Conservation (phyloP, 2,329 filamentous ascomycete genomes). For the Penicillium sp. region DNA sequence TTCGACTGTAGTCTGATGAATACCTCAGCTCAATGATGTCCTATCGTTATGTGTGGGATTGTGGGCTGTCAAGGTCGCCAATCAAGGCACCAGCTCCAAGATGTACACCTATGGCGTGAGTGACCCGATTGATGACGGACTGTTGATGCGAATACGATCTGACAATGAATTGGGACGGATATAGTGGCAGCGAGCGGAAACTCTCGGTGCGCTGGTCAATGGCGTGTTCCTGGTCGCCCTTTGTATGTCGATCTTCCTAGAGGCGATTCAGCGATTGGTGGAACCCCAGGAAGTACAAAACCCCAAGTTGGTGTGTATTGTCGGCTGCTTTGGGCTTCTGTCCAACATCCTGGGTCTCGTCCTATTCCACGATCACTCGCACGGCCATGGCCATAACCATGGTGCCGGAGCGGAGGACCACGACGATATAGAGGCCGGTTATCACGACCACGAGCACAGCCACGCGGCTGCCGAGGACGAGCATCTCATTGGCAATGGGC, state of each 20-base stretch:
- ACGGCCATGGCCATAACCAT: constrained; percentile 58
- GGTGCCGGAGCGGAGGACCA: constrained; percentile 49
- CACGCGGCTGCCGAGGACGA: constrained; percentile 59
- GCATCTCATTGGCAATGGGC: constrained; percentile 55
- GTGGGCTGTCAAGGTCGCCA: constrained; percentile 90
- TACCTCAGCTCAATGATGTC: constrained; percentile 81
- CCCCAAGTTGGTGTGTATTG: constrained; percentile 81
- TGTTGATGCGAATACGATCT: constrained; percentile 6
- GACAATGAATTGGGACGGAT: constrained; percentile 3
- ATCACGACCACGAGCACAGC: constrained; percentile 38
- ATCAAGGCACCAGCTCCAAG: constrained; percentile 74
- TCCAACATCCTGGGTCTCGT: constrained; percentile 88
- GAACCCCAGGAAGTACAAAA: constrained; percentile 85
- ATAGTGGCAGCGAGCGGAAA: constrained; percentile 95
- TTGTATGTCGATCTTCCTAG: constrained; percentile 92
- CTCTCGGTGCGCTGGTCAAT: constrained; percentile 92
- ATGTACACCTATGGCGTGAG: constrained; percentile 91
- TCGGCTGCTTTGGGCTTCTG: constrained; percentile 78
- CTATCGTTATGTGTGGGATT: constrained; percentile 87
- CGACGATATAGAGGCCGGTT: constrained; percentile 44
- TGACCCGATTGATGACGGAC: constrained; percentile 18
- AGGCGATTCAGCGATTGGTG: constrained; percentile 87
- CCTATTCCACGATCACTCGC: constrained; percentile 89
- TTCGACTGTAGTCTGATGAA: background rate
- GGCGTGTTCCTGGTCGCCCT: constrained; percentile 96